Percentiles rank a stretch among this genome's conserved stretches.
Conservation (phyloP, 805 yeast genomes). For the Brettanomyces custersianus region DNA sequence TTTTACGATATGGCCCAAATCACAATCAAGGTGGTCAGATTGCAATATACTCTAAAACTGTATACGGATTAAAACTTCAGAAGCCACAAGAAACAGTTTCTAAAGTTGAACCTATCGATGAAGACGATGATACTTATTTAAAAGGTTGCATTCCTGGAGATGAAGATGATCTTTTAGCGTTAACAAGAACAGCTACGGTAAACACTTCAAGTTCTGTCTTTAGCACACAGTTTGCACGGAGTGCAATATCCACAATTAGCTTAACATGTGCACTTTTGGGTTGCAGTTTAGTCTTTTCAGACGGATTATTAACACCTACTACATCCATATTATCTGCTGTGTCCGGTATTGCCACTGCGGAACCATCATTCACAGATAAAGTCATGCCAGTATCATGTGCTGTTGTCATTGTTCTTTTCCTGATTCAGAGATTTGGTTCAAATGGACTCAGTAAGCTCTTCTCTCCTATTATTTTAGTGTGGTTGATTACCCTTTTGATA, state of each 20-base stretch:
- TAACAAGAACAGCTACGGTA: constrained; percentile 33
- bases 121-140: neutral
- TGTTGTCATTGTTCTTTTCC: constrained; percentile 35
- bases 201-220: constrained; percentile 4
- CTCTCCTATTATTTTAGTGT: constrained; percentile 45
- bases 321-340: constrained; percentile 52
- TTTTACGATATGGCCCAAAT: constrained; percentile 42
- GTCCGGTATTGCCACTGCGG: constrained; percentile 46
- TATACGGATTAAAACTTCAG: constrained; percentile 33
- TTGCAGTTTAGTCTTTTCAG: constrained; percentile 48
- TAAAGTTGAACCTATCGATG: neutral
- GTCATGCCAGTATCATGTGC: constrained; percentile 43
- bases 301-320: constrained; percentile 56
- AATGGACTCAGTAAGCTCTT: constrained; percentile 37
- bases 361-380: constrained; percentile 30
- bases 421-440: constrained; percentile 42
- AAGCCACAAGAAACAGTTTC: neutral
- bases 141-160: constrained; percentile 9
- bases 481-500: constrained; percentile 38
- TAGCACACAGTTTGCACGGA: neutral
- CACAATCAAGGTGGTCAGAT: constrained; percentile 58
- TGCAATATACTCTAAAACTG: constrained; percentile 53
- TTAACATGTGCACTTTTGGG: constrained; percentile 33
- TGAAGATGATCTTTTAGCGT: constrained; percentile 23
- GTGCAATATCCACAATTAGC: neutral